Conservation (phyloP, 169 alveolate genomes). For the Plasmodium yoelii region DNA sequence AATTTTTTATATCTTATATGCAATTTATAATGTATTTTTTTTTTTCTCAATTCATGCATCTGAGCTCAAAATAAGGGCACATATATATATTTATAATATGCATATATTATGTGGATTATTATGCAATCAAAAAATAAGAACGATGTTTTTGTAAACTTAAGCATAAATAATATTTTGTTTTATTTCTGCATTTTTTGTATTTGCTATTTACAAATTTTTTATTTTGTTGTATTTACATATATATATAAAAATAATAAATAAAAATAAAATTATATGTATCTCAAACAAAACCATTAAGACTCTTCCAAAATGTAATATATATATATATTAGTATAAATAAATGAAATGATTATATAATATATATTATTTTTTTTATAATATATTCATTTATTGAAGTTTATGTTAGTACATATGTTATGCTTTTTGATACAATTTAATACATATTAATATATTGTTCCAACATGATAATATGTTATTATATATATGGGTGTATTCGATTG, state of each 20-base stretch:
- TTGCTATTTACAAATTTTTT: neutral
- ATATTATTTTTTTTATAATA: conserved; percentile 3
- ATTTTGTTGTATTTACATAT: conserved; percentile 23
- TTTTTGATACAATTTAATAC: conserved; percentile 3
- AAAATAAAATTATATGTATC: neutral
- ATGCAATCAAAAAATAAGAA: neutral
- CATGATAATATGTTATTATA: neutral
- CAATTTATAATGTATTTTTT: neutral
- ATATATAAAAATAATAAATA: conserved; percentile 2
- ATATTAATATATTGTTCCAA: conserved; percentile 6
- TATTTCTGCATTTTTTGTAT: conserved; percentile 5
- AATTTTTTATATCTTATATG: no score
- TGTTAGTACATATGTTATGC: neutral
- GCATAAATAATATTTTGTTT: conserved; percentile 3
- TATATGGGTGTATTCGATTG: neutral
- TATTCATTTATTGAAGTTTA: neutral
- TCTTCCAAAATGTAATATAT: conserved; percentile 7
- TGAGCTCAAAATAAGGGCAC: neutral
- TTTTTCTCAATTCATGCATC: neutral
- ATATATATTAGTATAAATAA: conserved; percentile 9
- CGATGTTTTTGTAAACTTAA: conserved; percentile 24
- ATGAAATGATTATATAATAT: conserved; percentile 13
- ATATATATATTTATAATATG: neutral
- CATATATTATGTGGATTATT: neutral
- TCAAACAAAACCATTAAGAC: conserved; percentile 1